A percentile compares a stretch with the other conserved stretches of the same genome.
Evolutionary conservation across 495 filamentous ascomycete genomes (phyloP).

Genomic region (Penicillium flavigenum): DNA sequence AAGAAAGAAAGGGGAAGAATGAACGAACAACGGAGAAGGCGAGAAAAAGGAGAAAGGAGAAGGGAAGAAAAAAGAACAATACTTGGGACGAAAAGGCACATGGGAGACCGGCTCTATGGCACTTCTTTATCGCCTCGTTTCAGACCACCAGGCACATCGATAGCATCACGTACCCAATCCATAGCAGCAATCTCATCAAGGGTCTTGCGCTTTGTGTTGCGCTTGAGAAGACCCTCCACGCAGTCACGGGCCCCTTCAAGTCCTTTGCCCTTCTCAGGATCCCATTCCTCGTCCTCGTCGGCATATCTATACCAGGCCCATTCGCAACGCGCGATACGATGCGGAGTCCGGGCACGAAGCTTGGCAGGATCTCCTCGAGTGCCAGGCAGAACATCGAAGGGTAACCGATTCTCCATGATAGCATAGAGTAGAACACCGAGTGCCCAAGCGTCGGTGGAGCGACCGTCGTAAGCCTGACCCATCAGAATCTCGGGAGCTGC

Average conservation of each 20-base stretch:
- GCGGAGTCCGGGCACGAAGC: conserved; percentile 73
- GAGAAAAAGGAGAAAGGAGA: conserved; percentile 15
- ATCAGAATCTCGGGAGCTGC: conserved; percentile 95
- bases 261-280: conserved; percentile 54
- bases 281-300: conserved; percentile 71
- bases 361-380: conserved; percentile 66
- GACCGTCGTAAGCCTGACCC: conserved; percentile 92
- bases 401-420: conserved; percentile 84
- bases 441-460: conserved; percentile 90
- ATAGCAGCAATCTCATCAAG: conserved; percentile 67
- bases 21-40: neutral
- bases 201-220: conserved; percentile 70
- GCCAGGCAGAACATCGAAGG: conserved; percentile 82
- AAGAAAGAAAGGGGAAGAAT: conserved; percentile 3
- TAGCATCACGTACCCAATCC: conserved; percentile 74
- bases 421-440: conserved; percentile 92
- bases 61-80: conserved; percentile 4
- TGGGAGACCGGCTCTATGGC: conserved; percentile 44
- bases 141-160: conserved; percentile 69
- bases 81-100: neutral
- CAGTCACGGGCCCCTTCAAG: conserved; percentile 73
- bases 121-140: conserved; percentile 66
- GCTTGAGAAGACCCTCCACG: conserved; percentile 78
- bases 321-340: conserved; percentile 91
- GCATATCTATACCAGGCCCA: conserved; percentile 91